Percentiles rank a stretch among this genome's conserved stretches.
phyloP scores from a whole-genome alignment of 2,329 filamentous ascomycete species.

The Zalaria obscura region DNA sequence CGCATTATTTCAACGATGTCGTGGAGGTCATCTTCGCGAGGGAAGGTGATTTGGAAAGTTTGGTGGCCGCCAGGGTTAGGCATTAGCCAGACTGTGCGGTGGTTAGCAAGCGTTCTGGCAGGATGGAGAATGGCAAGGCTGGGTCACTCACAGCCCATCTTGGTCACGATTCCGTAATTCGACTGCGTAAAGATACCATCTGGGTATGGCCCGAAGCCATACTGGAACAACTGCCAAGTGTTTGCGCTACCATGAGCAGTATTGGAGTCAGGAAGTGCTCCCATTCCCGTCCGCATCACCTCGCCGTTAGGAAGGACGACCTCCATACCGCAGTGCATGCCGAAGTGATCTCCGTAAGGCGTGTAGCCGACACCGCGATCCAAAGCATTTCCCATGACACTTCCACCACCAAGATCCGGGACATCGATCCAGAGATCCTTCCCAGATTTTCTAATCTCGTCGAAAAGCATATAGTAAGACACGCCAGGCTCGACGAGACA shows the following conservation, averaged over 20 bases:
- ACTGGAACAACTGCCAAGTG: slow-evolving; percentile 18
- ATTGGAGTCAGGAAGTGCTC: slow-evolving; percentile 26
- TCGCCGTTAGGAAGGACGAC: slow-evolving; percentile 21
- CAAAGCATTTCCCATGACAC: slow-evolving; percentile 22
- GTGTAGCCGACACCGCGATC: slow-evolving; percentile 29
- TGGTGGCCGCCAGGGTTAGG: slow-evolving; percentile 36
- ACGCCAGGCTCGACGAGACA: slow-evolving; percentile 40
- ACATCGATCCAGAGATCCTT: slow-evolving; percentile 20
- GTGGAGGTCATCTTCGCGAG: slow-evolving; percentile 34
- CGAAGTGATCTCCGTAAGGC: slow-evolving; percentile 22
- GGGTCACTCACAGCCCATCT: slow-evolving; percentile 27
- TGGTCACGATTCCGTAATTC: slow-evolving; percentile 23
- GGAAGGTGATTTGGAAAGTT: slow-evolving; percentile 29
- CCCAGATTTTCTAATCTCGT: slow-evolving; percentile 17
- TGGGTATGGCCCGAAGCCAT: slow-evolving; percentile 22
- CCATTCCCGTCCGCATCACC: slow-evolving; percentile 22
- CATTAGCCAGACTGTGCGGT: slow-evolving; percentile 32
- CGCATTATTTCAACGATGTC: slow-evolving; percentile 35
- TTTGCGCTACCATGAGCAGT: slow-evolving; percentile 16
- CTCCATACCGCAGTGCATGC: slow-evolving; percentile 23
- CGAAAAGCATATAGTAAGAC: slow-evolving; percentile 17
- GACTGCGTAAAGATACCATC: slow-evolving; percentile 23
- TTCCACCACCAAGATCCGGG: slow-evolving; percentile 20
- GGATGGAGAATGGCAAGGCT: too few relatives aligned
- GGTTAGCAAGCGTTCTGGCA: too few relatives aligned